phyloP scores from a whole-genome alignment of 1,284 basidiomycete genomes.

The Ganoderma leucocontextum region DNA sequence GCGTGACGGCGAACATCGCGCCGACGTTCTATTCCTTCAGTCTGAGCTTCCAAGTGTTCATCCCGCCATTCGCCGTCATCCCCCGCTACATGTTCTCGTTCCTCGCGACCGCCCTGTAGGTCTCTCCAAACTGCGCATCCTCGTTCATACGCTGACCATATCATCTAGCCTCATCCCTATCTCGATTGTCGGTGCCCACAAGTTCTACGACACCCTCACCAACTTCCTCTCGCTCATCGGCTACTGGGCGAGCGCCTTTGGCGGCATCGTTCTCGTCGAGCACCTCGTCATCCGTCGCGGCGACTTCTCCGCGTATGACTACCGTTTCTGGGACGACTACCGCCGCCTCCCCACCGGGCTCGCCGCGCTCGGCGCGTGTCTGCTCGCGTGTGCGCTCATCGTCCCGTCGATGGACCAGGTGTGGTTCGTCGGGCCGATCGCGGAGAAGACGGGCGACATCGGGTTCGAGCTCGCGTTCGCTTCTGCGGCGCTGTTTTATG shows the following conservation, averaged over 20 bases:
- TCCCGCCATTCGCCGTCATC: conserved; percentile 72
- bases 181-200: conserved; percentile 72
- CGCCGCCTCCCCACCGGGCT: conserved; percentile 67
- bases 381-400: conserved; percentile 63
- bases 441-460: conserved; percentile 73
- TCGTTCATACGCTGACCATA: background rate
- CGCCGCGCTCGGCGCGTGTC: conserved; percentile 63
- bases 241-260: conserved; percentile 73
- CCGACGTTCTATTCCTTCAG: conserved; percentile 86
- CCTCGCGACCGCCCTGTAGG: conserved; percentile 81
- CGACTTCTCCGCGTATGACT: conserved; percentile 59
- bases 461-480: conserved; percentile 79
- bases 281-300: conserved; percentile 68
- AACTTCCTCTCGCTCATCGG: conserved; percentile 81
- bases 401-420: conserved; percentile 76
- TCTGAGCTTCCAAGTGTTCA: conserved; percentile 82
- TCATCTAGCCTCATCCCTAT: conserved; percentile 56
- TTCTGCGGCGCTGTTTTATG: conserved; percentile 60
- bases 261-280: conserved; percentile 67
- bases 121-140: conserved; percentile 23
- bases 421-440: conserved; percentile 80
- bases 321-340: conserved; percentile 61
- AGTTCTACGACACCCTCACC: conserved; percentile 69
- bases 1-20: conserved; percentile 86
- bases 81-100: conserved; percentile 91